phyloP scores from a whole-genome alignment of 2,329 filamentous ascomycete species.

The Sporothrix inflata region DNA sequence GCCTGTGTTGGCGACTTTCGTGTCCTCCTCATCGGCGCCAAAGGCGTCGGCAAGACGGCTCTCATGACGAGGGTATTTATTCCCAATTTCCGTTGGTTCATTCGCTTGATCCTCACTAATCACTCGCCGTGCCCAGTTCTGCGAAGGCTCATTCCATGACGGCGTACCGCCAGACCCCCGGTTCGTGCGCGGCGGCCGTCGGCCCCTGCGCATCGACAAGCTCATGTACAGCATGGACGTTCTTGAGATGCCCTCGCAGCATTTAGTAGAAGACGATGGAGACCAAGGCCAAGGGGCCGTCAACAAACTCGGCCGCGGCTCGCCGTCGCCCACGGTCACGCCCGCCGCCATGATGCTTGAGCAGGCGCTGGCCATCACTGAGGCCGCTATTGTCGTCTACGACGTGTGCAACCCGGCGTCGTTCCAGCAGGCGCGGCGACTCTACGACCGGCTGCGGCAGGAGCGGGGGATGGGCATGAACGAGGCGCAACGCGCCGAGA shows the following conservation, averaged over 20 bases:
- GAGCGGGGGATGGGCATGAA: not conserved
- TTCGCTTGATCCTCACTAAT: not conserved
- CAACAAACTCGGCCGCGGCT: not conserved
- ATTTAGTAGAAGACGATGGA: constrained; percentile 40
- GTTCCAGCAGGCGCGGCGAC: constrained; percentile 36
- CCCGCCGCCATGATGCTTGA: constrained; percentile 38
- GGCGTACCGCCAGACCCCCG: constrained; percentile 36
- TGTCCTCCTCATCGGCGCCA: constrained; percentile 46
- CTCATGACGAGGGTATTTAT: constrained; percentile 44
- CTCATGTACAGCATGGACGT: constrained; percentile 43
- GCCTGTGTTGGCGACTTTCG: constrained; percentile 44
- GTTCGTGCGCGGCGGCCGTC: constrained; percentile 42
- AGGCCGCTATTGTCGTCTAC: constrained; percentile 46
- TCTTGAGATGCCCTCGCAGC: constrained; percentile 44
- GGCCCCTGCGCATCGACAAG: constrained; percentile 41
- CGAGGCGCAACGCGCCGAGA: not conserved
- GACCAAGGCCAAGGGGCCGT: not conserved
- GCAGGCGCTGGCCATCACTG: constrained; percentile 47
- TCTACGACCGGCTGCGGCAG: constrained; percentile 37
- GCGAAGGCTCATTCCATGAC: constrained; percentile 38
- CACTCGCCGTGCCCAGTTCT: constrained; percentile 39
- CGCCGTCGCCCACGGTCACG: not conserved
- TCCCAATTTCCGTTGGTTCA: not conserved
- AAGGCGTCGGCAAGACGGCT: constrained; percentile 48
- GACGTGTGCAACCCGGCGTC: constrained; percentile 39